phyloP scores from a whole-genome alignment of 768 basidiomycete genomes.

The Boletus edulis region DNA sequence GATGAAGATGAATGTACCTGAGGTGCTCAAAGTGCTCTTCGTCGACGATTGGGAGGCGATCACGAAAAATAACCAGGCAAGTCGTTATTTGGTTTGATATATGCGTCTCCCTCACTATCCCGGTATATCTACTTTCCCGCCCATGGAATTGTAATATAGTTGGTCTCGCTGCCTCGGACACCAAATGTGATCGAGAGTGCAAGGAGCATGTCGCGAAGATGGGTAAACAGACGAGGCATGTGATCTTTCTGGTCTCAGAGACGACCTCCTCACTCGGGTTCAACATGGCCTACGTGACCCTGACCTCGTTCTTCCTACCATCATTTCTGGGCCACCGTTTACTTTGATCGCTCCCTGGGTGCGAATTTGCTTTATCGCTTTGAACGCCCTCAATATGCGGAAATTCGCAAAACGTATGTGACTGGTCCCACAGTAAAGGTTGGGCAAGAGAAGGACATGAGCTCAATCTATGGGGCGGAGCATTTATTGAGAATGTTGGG shows the following conservation, averaged over 20 bases:
- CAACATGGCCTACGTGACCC: constrained; percentile 63
- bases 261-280: not conserved
- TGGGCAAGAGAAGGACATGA: constrained; percentile 80
- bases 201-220: constrained; percentile 55
- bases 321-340: constrained; percentile 78
- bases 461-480: constrained; percentile 89
- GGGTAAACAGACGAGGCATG: constrained; percentile 47
- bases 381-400: constrained; percentile 90
- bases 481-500: constrained; percentile 91
- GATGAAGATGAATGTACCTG: constrained; percentile 88
- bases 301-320: constrained; percentile 67
- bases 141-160: constrained; percentile 41
- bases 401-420: constrained; percentile 68
- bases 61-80: constrained; percentile 90
- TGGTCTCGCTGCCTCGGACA: constrained; percentile 77
- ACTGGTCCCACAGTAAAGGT: constrained; percentile 70
- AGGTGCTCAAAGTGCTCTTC: constrained; percentile 81
- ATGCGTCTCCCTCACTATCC: not conserved
- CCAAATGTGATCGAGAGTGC: constrained; percentile 84
- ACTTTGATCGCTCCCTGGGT: constrained; percentile 92
- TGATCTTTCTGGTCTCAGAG: constrained; percentile 1
- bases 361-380: constrained; percentile 92
- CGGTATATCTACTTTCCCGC: not conserved
- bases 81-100: constrained; percentile 6
- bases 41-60: constrained; percentile 99